Conservation (phyloP, 129 eudicot genomes). For the Chrysanthemum lavandulifolium region DNA sequence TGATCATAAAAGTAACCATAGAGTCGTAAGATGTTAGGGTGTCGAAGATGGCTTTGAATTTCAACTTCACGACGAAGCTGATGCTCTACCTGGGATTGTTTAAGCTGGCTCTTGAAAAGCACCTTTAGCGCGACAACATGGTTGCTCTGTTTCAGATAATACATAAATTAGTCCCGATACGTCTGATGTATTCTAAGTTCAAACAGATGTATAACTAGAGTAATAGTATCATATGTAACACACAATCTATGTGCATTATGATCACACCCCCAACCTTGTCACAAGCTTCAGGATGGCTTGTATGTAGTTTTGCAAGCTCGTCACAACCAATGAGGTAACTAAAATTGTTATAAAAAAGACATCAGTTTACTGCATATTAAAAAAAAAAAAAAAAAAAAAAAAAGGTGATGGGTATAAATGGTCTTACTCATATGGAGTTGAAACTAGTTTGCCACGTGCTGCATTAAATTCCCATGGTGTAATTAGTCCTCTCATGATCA, state of each 20-base stretch:
- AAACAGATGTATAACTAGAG: too few species aligned
- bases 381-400: too few species aligned
- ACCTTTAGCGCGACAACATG: too few species aligned
- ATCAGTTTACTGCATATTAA: conserved; percentile 2
- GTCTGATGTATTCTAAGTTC: too few species aligned
- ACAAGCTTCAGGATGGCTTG: conserved; percentile 91
- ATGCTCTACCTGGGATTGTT: too few species aligned
- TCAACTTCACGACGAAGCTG: neutral
- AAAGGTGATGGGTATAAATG: neutral
- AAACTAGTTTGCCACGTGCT: conserved; percentile 78
- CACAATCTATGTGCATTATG: conserved; percentile 47
- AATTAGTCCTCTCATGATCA: conserved; percentile 94
- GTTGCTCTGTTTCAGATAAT: too few species aligned
- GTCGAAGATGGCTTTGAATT: neutral
- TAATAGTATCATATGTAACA: too few species aligned
- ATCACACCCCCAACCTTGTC: conserved; percentile 97
- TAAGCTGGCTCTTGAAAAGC: too few species aligned
- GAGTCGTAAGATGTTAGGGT: neutral
- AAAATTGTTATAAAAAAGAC: conserved; percentile 4
- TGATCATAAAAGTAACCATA: neutral
- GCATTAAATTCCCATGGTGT: conserved; percentile 99
- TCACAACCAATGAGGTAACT: conserved; percentile 96
- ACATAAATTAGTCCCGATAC: too few species aligned
- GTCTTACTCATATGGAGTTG: conserved; percentile 92
- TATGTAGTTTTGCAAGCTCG: conserved; percentile 70